These are phyloP conservation scores for Xylaria sp. DNA, from an alignment of 2,329 filamentous ascomycete genomes.

Conservation along the genomic window DNA sequence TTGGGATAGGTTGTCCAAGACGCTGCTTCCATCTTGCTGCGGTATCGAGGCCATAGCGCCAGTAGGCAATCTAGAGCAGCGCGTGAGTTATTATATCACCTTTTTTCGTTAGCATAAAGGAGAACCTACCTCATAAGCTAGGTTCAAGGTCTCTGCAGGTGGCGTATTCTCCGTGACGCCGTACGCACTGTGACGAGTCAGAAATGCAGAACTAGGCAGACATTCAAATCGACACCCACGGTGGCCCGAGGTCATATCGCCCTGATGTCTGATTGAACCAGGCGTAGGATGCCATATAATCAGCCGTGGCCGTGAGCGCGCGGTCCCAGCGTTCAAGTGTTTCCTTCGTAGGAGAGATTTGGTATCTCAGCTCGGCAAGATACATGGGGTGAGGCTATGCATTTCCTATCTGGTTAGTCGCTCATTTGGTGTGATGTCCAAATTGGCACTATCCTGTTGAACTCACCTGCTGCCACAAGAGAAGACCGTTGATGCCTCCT, in stretches of 20 bases:
- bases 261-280: constrained; percentile 48
- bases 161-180: constrained; percentile 62
- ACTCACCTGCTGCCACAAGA: constrained; percentile 60
- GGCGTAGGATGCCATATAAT: constrained; percentile 50
- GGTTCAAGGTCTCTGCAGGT: constrained; percentile 57
- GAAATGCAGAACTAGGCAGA: neutral
- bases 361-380: constrained; percentile 46
- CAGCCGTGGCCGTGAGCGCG: constrained; percentile 44
- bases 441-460: neutral
- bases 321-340: constrained; percentile 45
- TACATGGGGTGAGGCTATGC: constrained; percentile 57
- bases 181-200: constrained; percentile 51
- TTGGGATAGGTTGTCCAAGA: constrained; percentile 52
- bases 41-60: constrained; percentile 60
- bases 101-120: too few species aligned
- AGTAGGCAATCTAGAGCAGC: constrained; percentile 54
- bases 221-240: constrained; percentile 39
- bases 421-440: neutral
- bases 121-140: constrained; percentile 56
- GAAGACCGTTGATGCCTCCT: constrained; percentile 60
- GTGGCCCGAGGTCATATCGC: constrained; percentile 57
- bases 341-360: constrained; percentile 41
- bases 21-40: constrained; percentile 57
- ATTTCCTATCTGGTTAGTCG: neutral
- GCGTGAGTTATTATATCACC: neutral